Evolutionary conservation across 306 rosid genomes (phyloP).

Genomic region (Quercus suber): DNA sequence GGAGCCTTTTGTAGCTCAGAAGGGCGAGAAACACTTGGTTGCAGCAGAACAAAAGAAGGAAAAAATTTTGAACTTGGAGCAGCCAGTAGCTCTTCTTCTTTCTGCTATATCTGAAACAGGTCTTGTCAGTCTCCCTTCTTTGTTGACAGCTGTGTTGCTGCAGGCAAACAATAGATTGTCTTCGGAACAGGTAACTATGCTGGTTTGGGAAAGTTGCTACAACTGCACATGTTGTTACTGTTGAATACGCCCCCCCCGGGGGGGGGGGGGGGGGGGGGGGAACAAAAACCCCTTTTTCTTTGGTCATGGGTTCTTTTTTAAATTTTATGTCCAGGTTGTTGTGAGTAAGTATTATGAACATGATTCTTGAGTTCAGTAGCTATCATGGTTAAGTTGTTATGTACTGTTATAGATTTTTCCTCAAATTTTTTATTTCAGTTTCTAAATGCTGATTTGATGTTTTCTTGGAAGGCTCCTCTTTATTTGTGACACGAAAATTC

Average conservation of each 20-base stretch:
- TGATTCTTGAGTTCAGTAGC: background rate
- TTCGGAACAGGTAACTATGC: constrained; percentile 71
- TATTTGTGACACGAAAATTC: background rate
- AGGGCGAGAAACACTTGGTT: constrained; percentile 47
- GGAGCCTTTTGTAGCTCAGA: constrained; percentile 39
- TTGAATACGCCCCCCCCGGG: background rate
- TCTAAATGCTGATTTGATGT: background rate
- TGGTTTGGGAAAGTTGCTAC: constrained; percentile 14
- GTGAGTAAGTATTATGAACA: background rate
- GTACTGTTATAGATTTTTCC: background rate
- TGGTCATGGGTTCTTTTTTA: background rate
- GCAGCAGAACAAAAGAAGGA: constrained; percentile 43
- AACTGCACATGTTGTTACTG: background rate
- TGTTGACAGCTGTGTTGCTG: constrained; percentile 86
- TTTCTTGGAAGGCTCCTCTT: background rate
- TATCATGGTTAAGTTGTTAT: background rate
- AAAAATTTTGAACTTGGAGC: constrained; percentile 45
- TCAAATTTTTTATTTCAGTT: background rate
- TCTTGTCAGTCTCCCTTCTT: constrained; percentile 91
- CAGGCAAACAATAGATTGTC: constrained; percentile 94
- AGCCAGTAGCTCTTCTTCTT: constrained; percentile 70
- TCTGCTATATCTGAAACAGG: constrained; percentile 89
- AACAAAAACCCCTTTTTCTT: background rate
- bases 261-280: no score
- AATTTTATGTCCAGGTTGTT: background rate